phyloP scores from a whole-genome alignment of 345 rosid species.

The Camelina hispida region DNA sequence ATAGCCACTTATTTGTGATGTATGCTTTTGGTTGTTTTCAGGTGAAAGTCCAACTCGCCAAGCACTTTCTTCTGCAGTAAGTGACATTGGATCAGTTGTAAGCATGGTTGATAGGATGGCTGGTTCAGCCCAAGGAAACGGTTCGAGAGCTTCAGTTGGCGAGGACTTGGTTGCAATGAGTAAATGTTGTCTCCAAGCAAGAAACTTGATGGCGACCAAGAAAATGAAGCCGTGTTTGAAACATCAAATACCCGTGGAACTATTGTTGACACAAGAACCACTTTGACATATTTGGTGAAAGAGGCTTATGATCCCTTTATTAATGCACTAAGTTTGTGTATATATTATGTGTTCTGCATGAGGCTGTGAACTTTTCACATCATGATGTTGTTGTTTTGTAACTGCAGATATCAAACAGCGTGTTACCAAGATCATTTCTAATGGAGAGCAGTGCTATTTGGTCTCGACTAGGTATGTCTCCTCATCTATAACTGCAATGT shows the following conservation, averaged over 20 bases:
- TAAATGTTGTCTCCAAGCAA: no score
- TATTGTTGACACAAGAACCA: slow-evolving; percentile 96
- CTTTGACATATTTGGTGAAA: slow-evolving; percentile 90
- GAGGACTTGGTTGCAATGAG: no score
- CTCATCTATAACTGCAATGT: not conserved
- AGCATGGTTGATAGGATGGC: no score
- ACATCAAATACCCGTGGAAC: slow-evolving; percentile 81
- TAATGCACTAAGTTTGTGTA: slow-evolving; percentile 68
- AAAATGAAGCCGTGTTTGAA: slow-evolving; percentile 66
- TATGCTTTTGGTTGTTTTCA: no score
- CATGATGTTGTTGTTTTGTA: not conserved
- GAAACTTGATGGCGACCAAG: no score
- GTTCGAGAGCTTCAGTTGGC: no score
- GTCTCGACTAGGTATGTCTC: slow-evolving; percentile 69
- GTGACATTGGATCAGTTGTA: no score
- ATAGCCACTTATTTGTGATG: no score
- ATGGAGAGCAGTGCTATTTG: slow-evolving; percentile 83
- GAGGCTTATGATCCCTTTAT: slow-evolving; percentile 84
- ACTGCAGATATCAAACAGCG: slow-evolving; percentile 64
- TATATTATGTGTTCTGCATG: slow-evolving; percentile 19
- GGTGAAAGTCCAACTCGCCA: no score
- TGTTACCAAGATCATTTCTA: slow-evolving; percentile 64
- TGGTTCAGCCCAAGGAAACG: no score
- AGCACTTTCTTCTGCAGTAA: no score
- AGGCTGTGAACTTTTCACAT: slow-evolving; percentile 16